Evolutionary conservation across 495 filamentous ascomycete species (phyloP).

Genomic region (Penicillium paradoxum): DNA sequence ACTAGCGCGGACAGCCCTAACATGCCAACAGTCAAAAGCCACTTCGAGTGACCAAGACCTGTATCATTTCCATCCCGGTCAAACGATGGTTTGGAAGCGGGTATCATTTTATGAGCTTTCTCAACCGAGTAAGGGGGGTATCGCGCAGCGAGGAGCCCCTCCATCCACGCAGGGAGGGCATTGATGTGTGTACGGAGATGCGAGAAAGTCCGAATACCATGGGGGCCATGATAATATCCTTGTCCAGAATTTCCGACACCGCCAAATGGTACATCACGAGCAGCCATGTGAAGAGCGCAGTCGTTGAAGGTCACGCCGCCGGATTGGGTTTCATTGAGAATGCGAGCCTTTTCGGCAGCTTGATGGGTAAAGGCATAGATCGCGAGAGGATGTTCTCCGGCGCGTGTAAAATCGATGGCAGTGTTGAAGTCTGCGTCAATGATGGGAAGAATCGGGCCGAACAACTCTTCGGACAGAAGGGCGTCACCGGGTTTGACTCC

Average conservation of each 20-base stretch:
- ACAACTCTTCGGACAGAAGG: conserved; percentile 73
- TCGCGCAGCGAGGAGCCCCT: conserved; percentile 57
- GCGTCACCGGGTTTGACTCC: conserved; percentile 60
- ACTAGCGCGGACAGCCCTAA: conserved; percentile 8
- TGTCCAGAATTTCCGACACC: conserved; percentile 74
- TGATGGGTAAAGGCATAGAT: conserved; percentile 74
- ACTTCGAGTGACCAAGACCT: conserved; percentile 2
- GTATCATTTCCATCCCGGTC: conserved; percentile 56
- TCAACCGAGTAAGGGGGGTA: conserved; percentile 62
- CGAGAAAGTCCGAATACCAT: conserved; percentile 72
- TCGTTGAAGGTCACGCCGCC: conserved; percentile 76
- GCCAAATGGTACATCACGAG: conserved; percentile 70
- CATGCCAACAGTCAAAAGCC: conserved; percentile 13
- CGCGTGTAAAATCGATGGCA: conserved; percentile 62
- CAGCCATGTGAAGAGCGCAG: conserved; percentile 58
- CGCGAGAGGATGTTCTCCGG: conserved; percentile 58
- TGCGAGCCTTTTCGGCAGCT: conserved; percentile 53
- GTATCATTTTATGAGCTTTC: conserved; percentile 53
- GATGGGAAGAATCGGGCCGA: conserved; percentile 78
- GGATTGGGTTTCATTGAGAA: conserved; percentile 57
- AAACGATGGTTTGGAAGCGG: conserved; percentile 60
- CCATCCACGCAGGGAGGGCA: conserved; percentile 45
- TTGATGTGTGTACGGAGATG: conserved; percentile 53
- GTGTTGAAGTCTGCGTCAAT: conserved; percentile 64
- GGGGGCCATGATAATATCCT: conserved; percentile 70